phyloP scores from a whole-genome alignment of 305 asterid genomes.

The Rubia occidens region DNA sequence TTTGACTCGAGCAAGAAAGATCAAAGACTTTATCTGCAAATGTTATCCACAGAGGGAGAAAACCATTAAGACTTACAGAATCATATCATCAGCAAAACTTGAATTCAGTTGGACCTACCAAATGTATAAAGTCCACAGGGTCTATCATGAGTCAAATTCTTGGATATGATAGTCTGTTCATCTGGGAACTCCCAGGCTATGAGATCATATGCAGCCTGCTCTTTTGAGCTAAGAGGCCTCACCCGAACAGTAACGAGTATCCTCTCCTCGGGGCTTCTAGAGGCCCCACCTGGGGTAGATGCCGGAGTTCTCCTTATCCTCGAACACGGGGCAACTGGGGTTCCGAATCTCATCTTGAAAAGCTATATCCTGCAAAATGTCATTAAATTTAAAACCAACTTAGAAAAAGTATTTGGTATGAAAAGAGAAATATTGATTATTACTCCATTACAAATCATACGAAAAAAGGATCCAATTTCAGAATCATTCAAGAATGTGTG shows the following conservation, averaged over 20 bases:
- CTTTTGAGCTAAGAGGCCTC: slow-evolving; percentile 80
- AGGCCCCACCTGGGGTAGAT: slow-evolving; percentile 45
- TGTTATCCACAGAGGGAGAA: slow-evolving; percentile 1
- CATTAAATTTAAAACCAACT: not conserved
- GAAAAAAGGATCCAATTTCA: not conserved
- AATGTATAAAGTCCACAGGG: slow-evolving; percentile 55
- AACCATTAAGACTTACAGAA: not conserved
- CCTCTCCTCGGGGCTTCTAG: slow-evolving; percentile 58
- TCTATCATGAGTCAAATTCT: slow-evolving; percentile 73
- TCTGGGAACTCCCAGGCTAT: slow-evolving; percentile 74
- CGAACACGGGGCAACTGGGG: slow-evolving; percentile 55
- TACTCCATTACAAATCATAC: not conserved
- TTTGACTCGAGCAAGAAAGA: slow-evolving; percentile 52
- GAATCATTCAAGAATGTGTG: not conserved
- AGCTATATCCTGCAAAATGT: slow-evolving; percentile 13
- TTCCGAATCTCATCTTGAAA: slow-evolving; percentile 47
- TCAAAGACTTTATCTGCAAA: slow-evolving; percentile 75
- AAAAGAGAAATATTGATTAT: not conserved
- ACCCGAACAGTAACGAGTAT: slow-evolving; percentile 80
- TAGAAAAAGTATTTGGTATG: not conserved
- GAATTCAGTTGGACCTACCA: slow-evolving; percentile 34
- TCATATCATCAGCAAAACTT: slow-evolving; percentile 4
- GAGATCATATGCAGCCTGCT: slow-evolving; percentile 74
- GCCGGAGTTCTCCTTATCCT: slow-evolving; percentile 43
- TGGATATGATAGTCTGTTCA: slow-evolving; percentile 58